Evolutionary conservation across 2,329 filamentous ascomycete species (phyloP), one percentile per base, ranked within the genome.

Genomic region (Diaporthe velutina): DNA sequence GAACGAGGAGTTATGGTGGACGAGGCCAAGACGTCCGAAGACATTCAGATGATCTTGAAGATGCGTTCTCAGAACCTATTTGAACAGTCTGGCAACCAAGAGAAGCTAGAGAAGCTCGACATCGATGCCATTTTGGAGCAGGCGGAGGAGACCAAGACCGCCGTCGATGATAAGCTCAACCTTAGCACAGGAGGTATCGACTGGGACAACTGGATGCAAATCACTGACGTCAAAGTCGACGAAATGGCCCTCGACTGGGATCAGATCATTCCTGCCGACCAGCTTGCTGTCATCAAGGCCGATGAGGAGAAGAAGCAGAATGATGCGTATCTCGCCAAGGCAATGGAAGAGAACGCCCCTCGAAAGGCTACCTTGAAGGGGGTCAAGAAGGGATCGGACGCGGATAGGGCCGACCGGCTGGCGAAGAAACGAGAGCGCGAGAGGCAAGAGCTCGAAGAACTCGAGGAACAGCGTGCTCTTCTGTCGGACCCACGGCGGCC

Each of bases 1-100:
- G 95, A 96, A 83, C 94, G 95, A 83, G 91, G 91, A 83, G 86
- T 86, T 84, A 93, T 86, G 88, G 91, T 89, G 48, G 93, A 93
- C 72, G 96, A 98, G 79, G 96, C 96, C 10, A 96, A 93, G 75
- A 97, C 95, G 3, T 95, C 95, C 0, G 96, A 98, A 78, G 97
- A 98, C 81, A 98, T 98, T 78, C 98, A 97, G 77, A 94, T 94
- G 83, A 98, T 99, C 75, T 90, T 99, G 81, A 98, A 98, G 86
- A 95, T 96, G 85, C 94, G 97, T 79, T 98, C 97, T n/a, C 97
- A 98, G 82, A 98, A 97, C 84, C 98, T 99, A 93, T 99, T 99
- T 79, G 96, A 98, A 84, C 96, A 98, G 83, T 97, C 94, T 15
- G 95, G 95, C 75, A 99, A 99, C 82, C 97, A 99, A 84, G 94